Evolutionary conservation across 2,329 filamentous ascomycete species (phyloP).

Genomic region (Aspergillus sp.): DNA sequence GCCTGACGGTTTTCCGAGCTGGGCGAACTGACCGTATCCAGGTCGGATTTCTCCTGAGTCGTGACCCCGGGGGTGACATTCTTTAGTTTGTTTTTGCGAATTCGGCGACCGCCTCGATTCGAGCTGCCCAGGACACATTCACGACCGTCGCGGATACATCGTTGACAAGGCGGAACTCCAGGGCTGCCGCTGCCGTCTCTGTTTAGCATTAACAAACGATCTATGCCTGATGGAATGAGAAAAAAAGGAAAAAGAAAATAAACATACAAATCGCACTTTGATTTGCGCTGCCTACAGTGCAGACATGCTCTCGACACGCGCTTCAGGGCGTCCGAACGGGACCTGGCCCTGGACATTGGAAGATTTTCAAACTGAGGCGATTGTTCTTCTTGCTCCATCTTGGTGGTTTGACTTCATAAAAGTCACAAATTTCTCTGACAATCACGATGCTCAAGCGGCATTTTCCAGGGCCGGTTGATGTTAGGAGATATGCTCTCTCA

Average conservation of each 20-base stretch:
- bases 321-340: constrained; percentile 33
- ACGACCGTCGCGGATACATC: constrained; percentile 52
- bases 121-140: constrained; percentile 55
- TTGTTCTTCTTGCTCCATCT: constrained; percentile 13
- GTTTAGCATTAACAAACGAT: constrained; percentile 17
- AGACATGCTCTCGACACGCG: constrained; percentile 44
- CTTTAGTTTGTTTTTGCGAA: constrained; percentile 47
- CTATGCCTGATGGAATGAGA: constrained; percentile 5
- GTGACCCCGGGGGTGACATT: constrained; percentile 24
- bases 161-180: constrained; percentile 49
- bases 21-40: constrained; percentile 18
- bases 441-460: background rate
- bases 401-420: background rate
- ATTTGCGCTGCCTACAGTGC: constrained; percentile 45
- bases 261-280: constrained; percentile 47
- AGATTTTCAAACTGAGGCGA: constrained; percentile 8
- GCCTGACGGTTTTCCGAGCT: constrained; percentile 21
- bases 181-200: constrained; percentile 43
- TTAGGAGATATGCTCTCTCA: background rate
- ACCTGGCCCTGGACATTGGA: constrained; percentile 9
- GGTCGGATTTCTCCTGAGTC: constrained; percentile 20
- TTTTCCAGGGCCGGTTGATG: background rate
- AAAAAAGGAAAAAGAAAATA: constrained; percentile 3
- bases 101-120: constrained; percentile 53
- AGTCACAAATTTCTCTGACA: background rate